These are phyloP conservation scores for Coniochaeta sp. DNA, from an alignment of 2,329 filamentous ascomycete genomes.

Conservation along the genomic window DNA sequence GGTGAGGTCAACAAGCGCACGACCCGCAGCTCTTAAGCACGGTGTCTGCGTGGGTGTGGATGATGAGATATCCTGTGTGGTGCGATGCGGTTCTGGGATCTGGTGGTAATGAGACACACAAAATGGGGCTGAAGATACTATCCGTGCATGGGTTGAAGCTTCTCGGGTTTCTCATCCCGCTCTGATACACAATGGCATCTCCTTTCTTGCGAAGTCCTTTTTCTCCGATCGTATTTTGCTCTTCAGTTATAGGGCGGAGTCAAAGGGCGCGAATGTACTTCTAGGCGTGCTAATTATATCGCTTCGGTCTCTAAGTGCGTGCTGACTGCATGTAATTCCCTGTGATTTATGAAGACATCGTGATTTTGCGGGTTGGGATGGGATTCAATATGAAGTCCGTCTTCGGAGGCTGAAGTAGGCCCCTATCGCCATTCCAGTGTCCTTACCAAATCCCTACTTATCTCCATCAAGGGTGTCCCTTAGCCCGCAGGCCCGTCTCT, in stretches of 20 bases:
- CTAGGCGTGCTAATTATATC: conserved; percentile 1
- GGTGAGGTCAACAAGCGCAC: conserved; percentile 59
- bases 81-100: background rate
- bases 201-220: background rate
- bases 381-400: background rate
- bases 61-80: background rate
- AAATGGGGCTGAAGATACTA: conserved; percentile 7
- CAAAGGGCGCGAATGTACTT: conserved; percentile 1
- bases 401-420: background rate
- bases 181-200: conserved; percentile 1
- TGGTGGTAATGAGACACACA: conserved; percentile 10
- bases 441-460: background rate
- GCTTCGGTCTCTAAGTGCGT: background rate
- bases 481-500: background rate
- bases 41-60: background rate
- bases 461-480: too few relatives aligned
- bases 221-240: conserved; percentile 1
- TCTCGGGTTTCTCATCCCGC: background rate
- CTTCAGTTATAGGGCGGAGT: background rate
- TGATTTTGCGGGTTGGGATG: too few relatives aligned
- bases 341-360: too few relatives aligned
- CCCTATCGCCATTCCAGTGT: background rate
- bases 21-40: conserved; percentile 31
- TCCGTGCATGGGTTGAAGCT: conserved; percentile 5
- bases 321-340: too few relatives aligned